Evolutionary conservation across 768 basidiomycete species (phyloP), one percentile per base, ranked within the genome.

Genomic region (Calocybe gangraenosa): DNA sequence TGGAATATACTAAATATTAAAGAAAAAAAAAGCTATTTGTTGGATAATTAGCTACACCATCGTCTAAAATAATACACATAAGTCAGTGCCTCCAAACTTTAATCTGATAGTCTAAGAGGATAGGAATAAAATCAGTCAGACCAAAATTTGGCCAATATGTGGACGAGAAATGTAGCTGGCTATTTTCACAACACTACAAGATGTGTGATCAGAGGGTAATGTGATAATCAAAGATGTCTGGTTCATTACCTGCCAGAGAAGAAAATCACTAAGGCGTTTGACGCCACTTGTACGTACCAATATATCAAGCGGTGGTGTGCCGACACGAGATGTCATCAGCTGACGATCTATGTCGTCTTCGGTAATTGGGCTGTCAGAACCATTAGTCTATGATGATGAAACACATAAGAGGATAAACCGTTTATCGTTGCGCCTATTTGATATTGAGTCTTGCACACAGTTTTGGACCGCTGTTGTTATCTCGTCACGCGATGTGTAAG

Each of bases 111-210:
- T 88, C 84, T 34, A 98, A 69, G 15, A 99, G 65, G 41, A 98
- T 82, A 1, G 92, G 91, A 18, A 96, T 62, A 55, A 99, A 80
- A 53, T 98, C 89, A 45, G 78, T 71, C 2, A 97, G 59, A 3
- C 92, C 88, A 57, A 96, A 95, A 44, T 93, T 85, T 0, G 96
- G 96, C 96, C 96, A 99, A 58, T 85, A 92, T 0, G 80, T 78
- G 11, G 79, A 67, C 15, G 82, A 76, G 62, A 96, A 93, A 58
- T 97, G 91, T 7, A 99, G 65, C 53, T 94, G 91, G 0, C 92
- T 91, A 51, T 86, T 63, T 56, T 94, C 84, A 42, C 75, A 84
- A 50, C 83, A 82, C 91, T 96, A 57, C 7, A 45, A 47, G 28
- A 40, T 51, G 3, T 49, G 52, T n/a, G 3, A 49, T 11, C 4